These are phyloP conservation scores for Tolypocladium ovalisporum DNA, from an alignment of 2,329 filamentous ascomycete species.

Conservation along the genomic window DNA sequence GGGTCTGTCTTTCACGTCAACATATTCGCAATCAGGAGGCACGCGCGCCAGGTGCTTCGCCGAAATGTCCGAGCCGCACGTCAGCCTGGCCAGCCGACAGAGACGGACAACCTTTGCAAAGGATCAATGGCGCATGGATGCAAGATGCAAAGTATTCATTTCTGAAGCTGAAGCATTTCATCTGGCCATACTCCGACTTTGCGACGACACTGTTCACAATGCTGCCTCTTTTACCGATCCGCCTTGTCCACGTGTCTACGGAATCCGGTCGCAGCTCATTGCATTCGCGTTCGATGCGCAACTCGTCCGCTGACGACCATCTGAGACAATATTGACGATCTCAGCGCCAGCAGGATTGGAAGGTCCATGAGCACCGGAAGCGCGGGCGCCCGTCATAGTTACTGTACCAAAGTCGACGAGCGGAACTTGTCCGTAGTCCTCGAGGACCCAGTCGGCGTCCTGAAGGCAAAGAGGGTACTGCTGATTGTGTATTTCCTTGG, in stretches of 20 bases:
- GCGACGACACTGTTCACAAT: no score
- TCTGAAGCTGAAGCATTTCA: no score
- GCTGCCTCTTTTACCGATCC: not conserved
- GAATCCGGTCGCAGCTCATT: not conserved
- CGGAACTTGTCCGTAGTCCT: not conserved
- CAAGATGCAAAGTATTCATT: no score
- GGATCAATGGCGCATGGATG: no score
- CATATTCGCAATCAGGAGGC: no score
- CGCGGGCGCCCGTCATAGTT: not conserved
- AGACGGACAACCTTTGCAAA: no score
- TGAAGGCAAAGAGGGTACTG: not conserved
- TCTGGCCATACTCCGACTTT: no score
- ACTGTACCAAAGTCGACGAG: not conserved
- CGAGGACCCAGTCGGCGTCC: not conserved
- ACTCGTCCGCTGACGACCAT: not conserved
- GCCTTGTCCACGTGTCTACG: not conserved
- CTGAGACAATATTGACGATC: not conserved
- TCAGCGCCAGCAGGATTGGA: not conserved
- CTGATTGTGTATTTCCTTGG: not conserved
- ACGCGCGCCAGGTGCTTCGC: no score
- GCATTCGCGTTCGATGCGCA: not conserved
- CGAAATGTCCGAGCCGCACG: no score
- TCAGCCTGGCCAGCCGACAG: no score
- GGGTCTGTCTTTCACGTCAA: no score
- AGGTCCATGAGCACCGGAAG: not conserved